A percentile compares a stretch with the other conserved stretches of the same genome.
These are phyloP conservation scores for Xylogone sp. DNA, from an alignment of 2,329 filamentous ascomycete genomes.

Conservation along the genomic window DNA sequence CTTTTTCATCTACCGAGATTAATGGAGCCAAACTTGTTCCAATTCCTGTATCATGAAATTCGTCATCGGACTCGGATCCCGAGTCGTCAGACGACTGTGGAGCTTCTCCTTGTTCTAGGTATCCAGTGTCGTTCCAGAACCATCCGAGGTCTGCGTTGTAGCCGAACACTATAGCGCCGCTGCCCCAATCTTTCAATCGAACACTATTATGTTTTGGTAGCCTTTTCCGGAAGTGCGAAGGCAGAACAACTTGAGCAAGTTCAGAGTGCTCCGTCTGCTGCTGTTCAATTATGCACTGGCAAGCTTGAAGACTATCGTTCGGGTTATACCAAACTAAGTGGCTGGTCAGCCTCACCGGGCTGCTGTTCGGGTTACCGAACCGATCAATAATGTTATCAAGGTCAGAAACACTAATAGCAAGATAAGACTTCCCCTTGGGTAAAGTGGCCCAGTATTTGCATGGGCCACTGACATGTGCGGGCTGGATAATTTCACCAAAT, in stretches of 20 bases:
- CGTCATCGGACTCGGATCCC: neutral
- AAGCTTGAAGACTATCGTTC: conserved; percentile 11
- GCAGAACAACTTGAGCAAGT: conserved; percentile 1
- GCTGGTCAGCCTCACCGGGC: conserved; percentile 11
- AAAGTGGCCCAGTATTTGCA: conserved; percentile 24
- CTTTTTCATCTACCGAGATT: neutral
- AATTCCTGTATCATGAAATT: neutral
- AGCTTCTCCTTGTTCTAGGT: neutral
- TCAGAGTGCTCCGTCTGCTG: neutral
- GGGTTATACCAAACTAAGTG: conserved; percentile 16
- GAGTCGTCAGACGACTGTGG: too few relatives aligned
- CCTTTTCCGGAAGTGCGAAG: neutral
- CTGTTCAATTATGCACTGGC: conserved; percentile 15
- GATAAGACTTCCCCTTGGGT: conserved; percentile 24
- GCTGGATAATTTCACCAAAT: conserved; percentile 24
- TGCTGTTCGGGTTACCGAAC: conserved; percentile 12
- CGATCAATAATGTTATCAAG: conserved; percentile 24
- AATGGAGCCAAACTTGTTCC: neutral
- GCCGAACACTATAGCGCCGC: conserved; percentile 4
- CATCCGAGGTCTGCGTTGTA: neutral
- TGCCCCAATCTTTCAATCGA: conserved; percentile 1
- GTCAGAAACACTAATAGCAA: conserved; percentile 24
- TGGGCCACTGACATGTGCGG: conserved; percentile 13
- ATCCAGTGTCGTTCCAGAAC: conserved; percentile 3
- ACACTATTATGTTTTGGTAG: neutral